Conservation (phyloP, 2,329 filamentous ascomycete genomes). For the Pseudocercospora musae region DNA sequence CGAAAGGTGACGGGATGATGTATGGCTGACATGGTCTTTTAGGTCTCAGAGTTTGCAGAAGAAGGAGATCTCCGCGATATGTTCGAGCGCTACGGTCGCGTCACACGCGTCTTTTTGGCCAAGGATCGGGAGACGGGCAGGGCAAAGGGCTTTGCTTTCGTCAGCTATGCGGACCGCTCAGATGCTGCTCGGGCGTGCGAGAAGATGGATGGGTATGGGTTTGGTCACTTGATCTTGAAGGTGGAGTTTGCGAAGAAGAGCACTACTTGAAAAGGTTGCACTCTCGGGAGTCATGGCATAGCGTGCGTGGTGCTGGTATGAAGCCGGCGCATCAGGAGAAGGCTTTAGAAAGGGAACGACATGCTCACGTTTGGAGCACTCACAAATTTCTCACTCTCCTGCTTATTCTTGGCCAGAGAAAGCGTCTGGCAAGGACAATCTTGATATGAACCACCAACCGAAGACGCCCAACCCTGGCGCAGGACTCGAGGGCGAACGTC, state of each 20-base stretch:
- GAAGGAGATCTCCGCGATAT: constrained; percentile 93
- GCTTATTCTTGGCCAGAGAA: not conserved
- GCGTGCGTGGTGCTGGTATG: not conserved
- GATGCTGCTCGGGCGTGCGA: constrained; percentile 91
- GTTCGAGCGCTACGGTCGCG: constrained; percentile 95
- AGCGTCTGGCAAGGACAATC: too few species aligned
- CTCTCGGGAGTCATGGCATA: not conserved
- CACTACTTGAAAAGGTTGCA: constrained; percentile 20
- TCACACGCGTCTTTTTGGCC: constrained; percentile 94
- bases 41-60: constrained; percentile 96
- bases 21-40: constrained; percentile 33
- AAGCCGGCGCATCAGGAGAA: not conserved
- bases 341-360: not conserved
- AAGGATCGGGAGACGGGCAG: constrained; percentile 95
- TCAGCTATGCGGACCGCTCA: constrained; percentile 85
- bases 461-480: too few species aligned
- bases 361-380: not conserved
- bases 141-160: constrained; percentile 98
- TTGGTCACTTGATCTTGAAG: constrained; percentile 80
- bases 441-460: too few species aligned
- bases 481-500: too few species aligned
- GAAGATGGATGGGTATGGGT: constrained; percentile 96
- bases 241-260: constrained; percentile 79
- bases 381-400: not conserved
- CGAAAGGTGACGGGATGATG: not conserved